Evolutionary conservation across 2,329 filamentous ascomycete species (phyloP), one percentile per base, ranked within the genome.

Genomic region (Arthrobotrys conoides): DNA sequence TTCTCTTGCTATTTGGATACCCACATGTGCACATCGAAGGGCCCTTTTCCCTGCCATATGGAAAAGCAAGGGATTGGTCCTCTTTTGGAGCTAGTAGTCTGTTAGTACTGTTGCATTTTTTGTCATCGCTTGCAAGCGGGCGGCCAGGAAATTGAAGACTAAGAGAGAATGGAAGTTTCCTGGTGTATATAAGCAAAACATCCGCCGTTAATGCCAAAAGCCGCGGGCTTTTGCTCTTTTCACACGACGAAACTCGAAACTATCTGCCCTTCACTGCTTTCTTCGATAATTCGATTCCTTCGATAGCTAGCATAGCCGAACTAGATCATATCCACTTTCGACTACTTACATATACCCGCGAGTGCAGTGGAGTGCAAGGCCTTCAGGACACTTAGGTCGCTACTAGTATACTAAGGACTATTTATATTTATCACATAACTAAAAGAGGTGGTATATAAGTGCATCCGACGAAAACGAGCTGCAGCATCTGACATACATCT

Each of bases 161-260:
- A 44, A 53, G 38, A 48, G 22, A 49, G 67, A 14, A 71, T 24
- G 59, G 24, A 51, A 36, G 46, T 71, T 61, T 49, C 59, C 44
- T 71, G 51, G 57, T 53, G 61, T 77, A 77, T 77, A 77, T 77
- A 77, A 71, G 68, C 67, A 71, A 77, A 77, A 77, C 73, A 77
- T 61, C 73, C 73, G 73, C 73, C 73, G 73, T 77, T 65, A 71
- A 77, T 64, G 73, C 59, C 73, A 77, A 77, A 77, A 71, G 73
- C 73, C 73, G 67, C 67, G 67, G 73, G 73, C 67, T 71, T 77
- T 77, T 77, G 67, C 46, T 77, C 41, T 67, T 77, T 59, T 44
- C 61, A 71, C 66, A 57, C 57, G 59, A 59, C 57, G 33, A 51
- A 61, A 61, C 57, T 61, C 55, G 55, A 63, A 70, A 65, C 51